These are phyloP conservation scores for Steccherinum ochraceum DNA, from an alignment of 768 basidiomycete genomes.

Conservation along the genomic window DNA sequence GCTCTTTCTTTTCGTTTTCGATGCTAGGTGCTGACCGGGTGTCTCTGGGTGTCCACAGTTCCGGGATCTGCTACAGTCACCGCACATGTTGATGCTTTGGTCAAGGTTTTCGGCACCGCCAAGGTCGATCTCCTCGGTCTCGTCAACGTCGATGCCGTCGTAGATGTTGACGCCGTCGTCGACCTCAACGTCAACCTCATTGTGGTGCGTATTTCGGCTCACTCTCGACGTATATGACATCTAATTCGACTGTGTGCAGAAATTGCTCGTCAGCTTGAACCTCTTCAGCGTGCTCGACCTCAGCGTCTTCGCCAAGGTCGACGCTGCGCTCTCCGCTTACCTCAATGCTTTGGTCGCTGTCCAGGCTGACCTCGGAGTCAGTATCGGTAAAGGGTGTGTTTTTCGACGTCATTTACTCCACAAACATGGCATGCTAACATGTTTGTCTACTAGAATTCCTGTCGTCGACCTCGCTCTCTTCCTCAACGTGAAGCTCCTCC, in stretches of 20 bases:
- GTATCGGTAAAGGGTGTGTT: background rate
- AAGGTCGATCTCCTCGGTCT: background rate
- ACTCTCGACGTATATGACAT: background rate
- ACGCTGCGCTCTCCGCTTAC: background rate
- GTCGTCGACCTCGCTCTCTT: background rate
- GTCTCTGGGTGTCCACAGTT: background rate
- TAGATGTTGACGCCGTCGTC: background rate
- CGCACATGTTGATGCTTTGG: background rate
- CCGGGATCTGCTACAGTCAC: background rate
- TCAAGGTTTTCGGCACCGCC: background rate
- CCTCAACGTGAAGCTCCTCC: background rate
- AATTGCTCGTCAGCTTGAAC: background rate
- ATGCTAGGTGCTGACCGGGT: background rate
- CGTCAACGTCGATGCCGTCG: background rate
- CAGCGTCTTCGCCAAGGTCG: background rate
- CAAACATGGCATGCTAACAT: background rate
- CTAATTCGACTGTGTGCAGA: background rate
- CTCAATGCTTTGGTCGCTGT: background rate
- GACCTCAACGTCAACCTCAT: background rate
- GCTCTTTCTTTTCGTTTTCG: too few species aligned
- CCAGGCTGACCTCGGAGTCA: background rate
- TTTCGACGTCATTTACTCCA: background rate
- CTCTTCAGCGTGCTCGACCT: background rate
- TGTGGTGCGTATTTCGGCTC: background rate
- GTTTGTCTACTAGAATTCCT: background rate